Base-by-base conservation (phyloP, 352 stramenopile genomes). In the Phytophthora sp. region DNA sequence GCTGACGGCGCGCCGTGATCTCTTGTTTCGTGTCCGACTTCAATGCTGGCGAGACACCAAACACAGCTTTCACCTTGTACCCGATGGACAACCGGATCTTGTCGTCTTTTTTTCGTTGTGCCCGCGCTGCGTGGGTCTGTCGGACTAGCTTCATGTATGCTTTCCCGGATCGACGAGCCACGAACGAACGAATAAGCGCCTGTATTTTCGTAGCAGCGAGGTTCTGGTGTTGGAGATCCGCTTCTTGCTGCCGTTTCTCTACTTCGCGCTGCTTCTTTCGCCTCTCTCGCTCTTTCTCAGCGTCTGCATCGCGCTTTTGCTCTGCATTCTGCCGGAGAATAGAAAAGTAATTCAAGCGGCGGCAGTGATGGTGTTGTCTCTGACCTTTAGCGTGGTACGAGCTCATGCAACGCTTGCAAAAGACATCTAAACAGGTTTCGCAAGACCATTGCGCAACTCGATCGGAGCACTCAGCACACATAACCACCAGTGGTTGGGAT, bases 321-420 rank as follows among this genome's bases (percentile, higher is more conserved):
- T 86, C 59, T 7, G 79, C 76, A 41, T 79, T 75, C 38, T 86
- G 73, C 35, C 74, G 69, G 9, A 93, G 58, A 15, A 93, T 66
- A 0, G 84, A 89, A 57, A 84, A 89, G 52, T 91, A 93, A 41
- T 79, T 89, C 33, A 93, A 50, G 16, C 81, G 82, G 33, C 79
- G 61, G 29, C 73, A 89, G 4, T 66, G 53, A 26, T 93, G 84
- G 15, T 80, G 60, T 31, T 90, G 80, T 0, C 84, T 69, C 51
- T 90, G 72, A 1, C 80, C 82, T 45, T 87, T 89, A 7, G 73
- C 74, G 36, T 93, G 82, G 13, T 76, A 72, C 9, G 57, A 58
- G 7, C 76, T 79, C 45, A 93, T 63, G 27, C 84, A 93, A 3
- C 82, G 73, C 60, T 93, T 93, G 65, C 84, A 93, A 53, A 79